Conservation (phyloP, 148 eudicot species). For the Vaccinium macrocarpon region DNA sequence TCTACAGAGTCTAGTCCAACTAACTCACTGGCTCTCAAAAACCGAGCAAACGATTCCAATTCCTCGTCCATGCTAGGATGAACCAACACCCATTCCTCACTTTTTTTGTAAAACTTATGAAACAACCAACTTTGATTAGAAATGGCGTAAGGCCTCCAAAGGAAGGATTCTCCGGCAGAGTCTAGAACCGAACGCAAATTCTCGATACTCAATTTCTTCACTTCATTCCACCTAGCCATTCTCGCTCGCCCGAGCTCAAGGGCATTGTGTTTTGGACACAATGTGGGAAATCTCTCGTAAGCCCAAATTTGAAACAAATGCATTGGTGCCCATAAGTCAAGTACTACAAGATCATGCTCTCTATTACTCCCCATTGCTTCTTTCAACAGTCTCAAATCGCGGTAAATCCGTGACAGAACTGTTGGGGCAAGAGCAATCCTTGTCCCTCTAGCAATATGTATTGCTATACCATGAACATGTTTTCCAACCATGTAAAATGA, state of each 20-base stretch:
- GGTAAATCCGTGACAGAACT: constrained; percentile 41
- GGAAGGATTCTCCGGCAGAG: constrained; percentile 12
- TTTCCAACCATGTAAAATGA: constrained; percentile 11
- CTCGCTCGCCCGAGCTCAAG: constrained; percentile 31
- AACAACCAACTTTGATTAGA: constrained; percentile 8
- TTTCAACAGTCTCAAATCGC: constrained; percentile 38
- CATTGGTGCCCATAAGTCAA: constrained; percentile 34
- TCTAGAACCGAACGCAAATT: not conserved
- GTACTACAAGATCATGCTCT: not conserved
- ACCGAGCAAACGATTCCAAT: constrained; percentile 28
- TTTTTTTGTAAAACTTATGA: constrained; percentile 22
- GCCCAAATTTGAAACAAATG: constrained; percentile 53
- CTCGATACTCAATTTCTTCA: constrained; percentile 13
- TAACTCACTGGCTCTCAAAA: constrained; percentile 35
- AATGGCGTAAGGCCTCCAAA: constrained; percentile 43
- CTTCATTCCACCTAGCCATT: constrained; percentile 39
- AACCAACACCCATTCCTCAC: constrained; percentile 19
- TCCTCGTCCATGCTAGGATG: constrained; percentile 17
- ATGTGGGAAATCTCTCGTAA: constrained; percentile 50
- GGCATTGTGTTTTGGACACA: constrained; percentile 30
- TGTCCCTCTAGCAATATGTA: constrained; percentile 34
- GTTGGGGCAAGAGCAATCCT: constrained; percentile 38
- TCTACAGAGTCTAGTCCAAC: constrained; percentile 43
- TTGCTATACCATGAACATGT: constrained; percentile 29
- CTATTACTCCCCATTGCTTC: constrained; percentile 9